These are phyloP conservation scores for Acidiella bohemica DNA, from an alignment of 495 filamentous ascomycete species.

Conservation along the genomic window DNA sequence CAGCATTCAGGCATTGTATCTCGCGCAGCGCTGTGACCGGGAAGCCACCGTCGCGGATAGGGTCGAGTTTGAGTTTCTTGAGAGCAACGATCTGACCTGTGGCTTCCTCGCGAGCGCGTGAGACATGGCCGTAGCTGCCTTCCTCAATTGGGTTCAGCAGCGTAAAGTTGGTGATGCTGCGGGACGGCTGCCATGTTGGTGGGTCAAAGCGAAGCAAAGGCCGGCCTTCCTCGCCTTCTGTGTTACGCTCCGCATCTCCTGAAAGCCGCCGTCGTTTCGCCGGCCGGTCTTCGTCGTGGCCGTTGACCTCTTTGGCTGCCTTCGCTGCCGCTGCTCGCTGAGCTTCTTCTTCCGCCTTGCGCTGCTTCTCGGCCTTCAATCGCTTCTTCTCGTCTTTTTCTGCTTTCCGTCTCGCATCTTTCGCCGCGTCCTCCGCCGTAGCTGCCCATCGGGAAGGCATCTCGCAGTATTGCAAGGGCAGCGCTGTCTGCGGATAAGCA, in stretches of 20 bases:
- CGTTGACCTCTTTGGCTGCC: slow-evolving; percentile 8
- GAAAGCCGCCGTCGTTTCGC: slow-evolving; percentile 43
- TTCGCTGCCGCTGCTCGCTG: slow-evolving; percentile 27
- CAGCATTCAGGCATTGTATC: slow-evolving; percentile 57
- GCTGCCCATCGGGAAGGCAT: slow-evolving; percentile 70
- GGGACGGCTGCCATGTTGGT: slow-evolving; percentile 55
- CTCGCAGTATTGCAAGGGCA: neutral
- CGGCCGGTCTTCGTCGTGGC: slow-evolving; percentile 29
- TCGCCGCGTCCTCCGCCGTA: slow-evolving; percentile 58
- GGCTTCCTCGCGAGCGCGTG: slow-evolving; percentile 61
- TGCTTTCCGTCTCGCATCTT: slow-evolving; percentile 55
- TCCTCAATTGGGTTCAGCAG: slow-evolving; percentile 94
- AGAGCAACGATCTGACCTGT: slow-evolving; percentile 84
- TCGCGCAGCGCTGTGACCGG: slow-evolving; percentile 87
- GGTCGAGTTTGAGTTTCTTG: slow-evolving; percentile 89
- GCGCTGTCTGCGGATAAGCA: slow-evolving; percentile 4
- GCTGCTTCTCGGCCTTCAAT: slow-evolving; percentile 71
- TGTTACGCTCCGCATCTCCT: slow-evolving; percentile 17
- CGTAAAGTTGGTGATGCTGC: slow-evolving; percentile 81
- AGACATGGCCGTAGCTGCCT: slow-evolving; percentile 90
- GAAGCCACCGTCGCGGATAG: slow-evolving; percentile 59
- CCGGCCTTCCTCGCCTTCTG: slow-evolving; percentile 14
- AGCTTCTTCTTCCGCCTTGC: slow-evolving; percentile 48
- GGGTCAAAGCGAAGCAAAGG: slow-evolving; percentile 59
- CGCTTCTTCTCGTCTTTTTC: slow-evolving; percentile 87